Base-by-base conservation (phyloP, 805 yeast genomes). In the Metschnikowia similis region DNA sequence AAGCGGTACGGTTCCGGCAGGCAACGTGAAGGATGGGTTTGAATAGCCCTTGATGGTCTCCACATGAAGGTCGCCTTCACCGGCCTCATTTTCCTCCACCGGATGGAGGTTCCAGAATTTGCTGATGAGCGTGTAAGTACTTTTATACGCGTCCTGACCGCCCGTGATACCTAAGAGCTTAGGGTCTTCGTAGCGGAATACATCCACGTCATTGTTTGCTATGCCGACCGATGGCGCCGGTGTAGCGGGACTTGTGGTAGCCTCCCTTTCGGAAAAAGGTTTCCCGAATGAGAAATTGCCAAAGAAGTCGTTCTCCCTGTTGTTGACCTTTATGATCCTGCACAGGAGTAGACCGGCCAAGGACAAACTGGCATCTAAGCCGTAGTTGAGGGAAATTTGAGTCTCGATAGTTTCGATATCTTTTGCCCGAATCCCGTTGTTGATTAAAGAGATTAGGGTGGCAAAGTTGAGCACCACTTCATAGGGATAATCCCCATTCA, bases 1-100 rank as follows among this genome's bases (percentile, higher is more conserved):
- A 4, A 92, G 64, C 2, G 99, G 98, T 0, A 89, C 86, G 30
- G 73, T 70, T 28, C 81, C 86, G 0, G 96, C 94, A 5, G 97
- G 86, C 52, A 87, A 82, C 0, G 89, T 82, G 62, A 83, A 86
- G 0, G 84, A 69, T 3, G 83, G 76, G 47, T 70, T 72, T 27
- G 71, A 70, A 31, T 82, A 81, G 47, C 73, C 66, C 5, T 38
- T 35, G 9, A 50, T 45, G n/a, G 52, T 37, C 17, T 53, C 56
- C 8, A 52, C 54, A 17, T 52, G 45, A 6, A 43, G 43, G 6
- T 14, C 46, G 6, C 49, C 52, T 8, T 30, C 34, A 8, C 30
- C 41, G 5, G 11, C 21, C 4, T 53, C 57, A 9, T 63, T 69
- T 17, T 66, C 71, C 13, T 61, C 64, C 9, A 50, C 45, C 30